Evolutionary conservation across 2,329 filamentous ascomycete species (phyloP).

Genomic region (Ceratocystis cacaofunesta): DNA sequence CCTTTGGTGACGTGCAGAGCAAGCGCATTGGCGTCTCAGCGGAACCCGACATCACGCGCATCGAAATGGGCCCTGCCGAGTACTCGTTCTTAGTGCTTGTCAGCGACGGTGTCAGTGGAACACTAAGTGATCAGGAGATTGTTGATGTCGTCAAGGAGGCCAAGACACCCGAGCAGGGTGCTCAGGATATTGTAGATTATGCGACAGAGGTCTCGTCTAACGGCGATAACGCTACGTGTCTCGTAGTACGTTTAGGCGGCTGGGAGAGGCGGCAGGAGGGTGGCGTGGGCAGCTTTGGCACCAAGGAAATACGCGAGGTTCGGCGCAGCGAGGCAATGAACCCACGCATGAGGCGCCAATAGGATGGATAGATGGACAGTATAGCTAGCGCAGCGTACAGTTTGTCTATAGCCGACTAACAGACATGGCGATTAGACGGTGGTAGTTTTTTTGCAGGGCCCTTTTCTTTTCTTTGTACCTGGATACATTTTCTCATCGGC

Average conservation of each 20-base stretch:
- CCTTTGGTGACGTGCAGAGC: slow-evolving; percentile 82
- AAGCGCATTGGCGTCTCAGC: slow-evolving; percentile 91
- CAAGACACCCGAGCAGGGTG: slow-evolving; percentile 73
- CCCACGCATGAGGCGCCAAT: slow-evolving; percentile 53
- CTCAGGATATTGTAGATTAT: slow-evolving; percentile 65
- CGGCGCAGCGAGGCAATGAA: slow-evolving; percentile 66
- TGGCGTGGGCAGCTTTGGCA: slow-evolving; percentile 74
- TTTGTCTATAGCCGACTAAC: background rate
- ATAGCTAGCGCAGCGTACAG: background rate
- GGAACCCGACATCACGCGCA: slow-evolving; percentile 71
- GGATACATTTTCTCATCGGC: background rate
- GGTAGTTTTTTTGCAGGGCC: background rate
- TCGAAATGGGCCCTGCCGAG: slow-evolving; percentile 68
- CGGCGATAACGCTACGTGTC: slow-evolving; percentile 55
- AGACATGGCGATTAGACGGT: background rate
- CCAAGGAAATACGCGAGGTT: slow-evolving; percentile 80
- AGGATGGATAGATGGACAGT: background rate
- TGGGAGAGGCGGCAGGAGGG: slow-evolving; percentile 67
- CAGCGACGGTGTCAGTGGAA: slow-evolving; percentile 77
- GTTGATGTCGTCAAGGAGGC: slow-evolving; percentile 93
- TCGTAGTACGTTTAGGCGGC: slow-evolving; percentile 51
- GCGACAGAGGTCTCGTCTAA: slow-evolving; percentile 65
- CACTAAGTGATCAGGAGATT: slow-evolving; percentile 81
- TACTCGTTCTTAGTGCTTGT: slow-evolving; percentile 82
- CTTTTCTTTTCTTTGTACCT: slow-evolving; percentile 3